These are phyloP conservation scores for Verticillium alfalfae DNA, from an alignment of 2,329 filamentous ascomycete species.

Conservation along the genomic window DNA sequence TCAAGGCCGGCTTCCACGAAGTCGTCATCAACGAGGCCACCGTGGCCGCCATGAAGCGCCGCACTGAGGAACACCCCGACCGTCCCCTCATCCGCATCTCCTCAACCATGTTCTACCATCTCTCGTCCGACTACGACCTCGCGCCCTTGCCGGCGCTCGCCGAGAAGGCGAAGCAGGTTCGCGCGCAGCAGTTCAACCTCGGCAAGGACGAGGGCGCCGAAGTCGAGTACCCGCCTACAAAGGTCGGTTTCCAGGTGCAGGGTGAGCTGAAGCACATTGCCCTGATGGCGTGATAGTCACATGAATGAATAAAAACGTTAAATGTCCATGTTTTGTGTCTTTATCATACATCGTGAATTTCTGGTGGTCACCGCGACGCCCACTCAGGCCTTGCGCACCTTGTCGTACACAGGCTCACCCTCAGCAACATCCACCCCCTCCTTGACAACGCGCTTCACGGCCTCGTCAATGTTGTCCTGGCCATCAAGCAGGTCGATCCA, in stretches of 20 bases:
- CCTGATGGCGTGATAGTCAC: conserved; percentile 36
- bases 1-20: conserved; percentile 59
- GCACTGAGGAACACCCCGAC: conserved; percentile 34
- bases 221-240: conserved; percentile 43
- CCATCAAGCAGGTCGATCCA: conserved; percentile 55
- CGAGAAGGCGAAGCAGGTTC: conserved; percentile 35
- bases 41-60: conserved; percentile 36
- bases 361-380: background rate
- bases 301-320: background rate
- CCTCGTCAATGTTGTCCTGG: conserved; percentile 38
- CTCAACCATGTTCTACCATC: conserved; percentile 57
- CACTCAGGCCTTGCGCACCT: conserved; percentile 1
- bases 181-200: conserved; percentile 38
- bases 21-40: conserved; percentile 53
- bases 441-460: conserved; percentile 41
- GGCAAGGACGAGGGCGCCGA: conserved; percentile 50
- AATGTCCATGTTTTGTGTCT: background rate
- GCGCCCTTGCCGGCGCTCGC: conserved; percentile 42
- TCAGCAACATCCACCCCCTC: conserved; percentile 47
- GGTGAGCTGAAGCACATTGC: conserved; percentile 50
- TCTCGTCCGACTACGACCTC: conserved; percentile 51
- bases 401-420: conserved; percentile 37
- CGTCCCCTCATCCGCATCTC: conserved; percentile 52
- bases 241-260: conserved; percentile 55
- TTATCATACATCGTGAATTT: background rate